Percentiles rank a stretch among this genome's conserved stretches.
These are phyloP conservation scores for Sclerotinia nivalis DNA, from an alignment of 2,329 filamentous ascomycete species.

Conservation along the genomic window DNA sequence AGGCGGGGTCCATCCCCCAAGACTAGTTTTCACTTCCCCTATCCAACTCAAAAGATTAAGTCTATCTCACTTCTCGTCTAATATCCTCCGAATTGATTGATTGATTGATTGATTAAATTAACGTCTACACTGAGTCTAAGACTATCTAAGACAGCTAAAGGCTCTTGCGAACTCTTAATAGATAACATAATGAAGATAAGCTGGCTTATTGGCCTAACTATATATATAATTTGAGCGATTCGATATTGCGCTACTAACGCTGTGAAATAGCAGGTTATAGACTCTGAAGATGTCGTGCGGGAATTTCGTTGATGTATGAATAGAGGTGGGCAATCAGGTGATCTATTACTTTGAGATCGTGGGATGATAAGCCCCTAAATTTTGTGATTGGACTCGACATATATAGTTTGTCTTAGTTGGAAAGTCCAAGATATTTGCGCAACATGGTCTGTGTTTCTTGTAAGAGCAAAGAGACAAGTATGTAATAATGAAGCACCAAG, in stretches of 20 bases:
- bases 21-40: too few species aligned
- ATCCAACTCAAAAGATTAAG: too few species aligned
- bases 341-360: neutral
- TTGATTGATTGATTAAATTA: too few species aligned
- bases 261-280: neutral
- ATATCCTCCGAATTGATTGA: too few species aligned
- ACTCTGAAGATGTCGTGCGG: neutral
- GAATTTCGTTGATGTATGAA: neutral
- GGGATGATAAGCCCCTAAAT: neutral
- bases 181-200: too few species aligned
- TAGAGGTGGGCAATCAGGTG: neutral
- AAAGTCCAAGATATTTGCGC: neutral
- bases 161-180: too few species aligned
- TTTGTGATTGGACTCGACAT: neutral
- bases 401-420: neutral
- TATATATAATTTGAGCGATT: neutral
- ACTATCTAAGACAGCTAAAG: too few species aligned
- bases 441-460: neutral
- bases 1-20: too few species aligned
- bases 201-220: too few species aligned
- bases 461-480: neutral
- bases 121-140: too few species aligned
- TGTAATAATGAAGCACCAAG: neutral
- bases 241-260: neutral
- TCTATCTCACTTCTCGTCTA: too few species aligned